Conservation (phyloP, 441 rosid genomes). For the Manihot esculenta region DNA sequence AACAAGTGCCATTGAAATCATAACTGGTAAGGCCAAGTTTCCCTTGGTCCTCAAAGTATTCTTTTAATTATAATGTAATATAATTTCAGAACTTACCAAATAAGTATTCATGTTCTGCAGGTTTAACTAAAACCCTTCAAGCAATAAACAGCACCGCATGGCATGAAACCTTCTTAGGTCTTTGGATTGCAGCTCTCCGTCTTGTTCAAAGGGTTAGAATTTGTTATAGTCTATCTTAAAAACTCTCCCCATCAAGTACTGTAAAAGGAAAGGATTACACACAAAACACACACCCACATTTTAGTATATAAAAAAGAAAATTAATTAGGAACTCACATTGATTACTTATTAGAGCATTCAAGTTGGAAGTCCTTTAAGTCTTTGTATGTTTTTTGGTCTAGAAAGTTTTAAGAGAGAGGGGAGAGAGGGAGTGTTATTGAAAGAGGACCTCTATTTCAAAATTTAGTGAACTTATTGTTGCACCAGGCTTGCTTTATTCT, state of each 20-base stretch:
- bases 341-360: conserved; percentile 8
- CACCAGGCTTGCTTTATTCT: background rate
- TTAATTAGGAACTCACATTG: background rate
- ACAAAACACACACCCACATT: too few relatives aligned
- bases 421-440: background rate
- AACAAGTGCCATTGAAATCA: conserved; percentile 73
- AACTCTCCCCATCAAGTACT: conserved; percentile 13
- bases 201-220: conserved; percentile 94
- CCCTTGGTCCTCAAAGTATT: conserved; percentile 19
- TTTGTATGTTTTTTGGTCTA: background rate
- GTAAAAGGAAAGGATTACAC: background rate
- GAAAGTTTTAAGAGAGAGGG: background rate
- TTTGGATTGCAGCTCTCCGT: conserved; percentile 97
- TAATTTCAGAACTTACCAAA: conserved; percentile 21
- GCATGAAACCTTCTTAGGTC: conserved; percentile 89
- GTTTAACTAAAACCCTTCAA: conserved; percentile 87
- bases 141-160: conserved; percentile 79
- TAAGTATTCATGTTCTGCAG: conserved; percentile 42
- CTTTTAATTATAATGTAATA: conserved; percentile 18
- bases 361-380: background rate
- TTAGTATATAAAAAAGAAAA: background rate
- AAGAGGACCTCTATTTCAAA: background rate
- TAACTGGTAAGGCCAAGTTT: conserved; percentile 55
- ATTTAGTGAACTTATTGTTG: background rate
- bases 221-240: conserved; percentile 18